A percentile compares a stretch with the other conserved stretches of the same genome.
phyloP scores from a whole-genome alignment of 805 yeast species.

The Myxozyma vanderwaltii region DNA sequence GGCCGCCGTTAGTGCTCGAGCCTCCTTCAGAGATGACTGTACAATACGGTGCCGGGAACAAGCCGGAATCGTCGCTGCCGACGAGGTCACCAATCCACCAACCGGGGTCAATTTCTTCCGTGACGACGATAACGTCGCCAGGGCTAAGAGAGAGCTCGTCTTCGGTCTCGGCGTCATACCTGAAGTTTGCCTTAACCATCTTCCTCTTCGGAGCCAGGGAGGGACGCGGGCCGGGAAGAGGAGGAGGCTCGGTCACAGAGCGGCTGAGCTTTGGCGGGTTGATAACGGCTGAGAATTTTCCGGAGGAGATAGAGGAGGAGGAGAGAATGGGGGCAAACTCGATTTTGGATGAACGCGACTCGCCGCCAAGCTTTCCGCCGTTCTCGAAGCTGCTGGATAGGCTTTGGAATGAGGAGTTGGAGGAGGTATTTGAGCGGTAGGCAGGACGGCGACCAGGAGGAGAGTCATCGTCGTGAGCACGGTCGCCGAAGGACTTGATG shows the following conservation, averaged over 20 bases:
- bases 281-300: conserved; percentile 22
- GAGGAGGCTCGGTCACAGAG: conserved; percentile 30
- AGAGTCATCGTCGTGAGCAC: conserved; percentile 19
- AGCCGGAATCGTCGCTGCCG: conserved; percentile 26
- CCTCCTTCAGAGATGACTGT: conserved; percentile 32
- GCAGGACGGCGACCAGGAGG: conserved; percentile 27
- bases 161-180: conserved; percentile 33
- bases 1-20: background rate
- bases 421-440: conserved; percentile 19
- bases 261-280: conserved; percentile 30
- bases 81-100: conserved; percentile 36
- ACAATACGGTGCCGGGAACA: conserved; percentile 36
- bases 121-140: conserved; percentile 34
- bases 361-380: conserved; percentile 8
- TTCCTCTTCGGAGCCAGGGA: conserved; percentile 23
- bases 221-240: conserved; percentile 28
- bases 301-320: conserved; percentile 19
- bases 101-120: conserved; percentile 33
- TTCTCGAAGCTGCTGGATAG: conserved; percentile 10
- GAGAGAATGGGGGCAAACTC: conserved; percentile 6
- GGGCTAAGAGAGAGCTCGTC: conserved; percentile 34
- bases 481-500: conserved; percentile 9
- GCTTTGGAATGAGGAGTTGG: conserved; percentile 18
- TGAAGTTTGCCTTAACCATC: conserved; percentile 31
- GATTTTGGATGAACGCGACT: conserved; percentile 10